A percentile compares a stretch with the other conserved stretches of the same genome.
phyloP scores from a whole-genome alignment of 441 rosid genomes.

The Arabidopsis hybrid region DNA sequence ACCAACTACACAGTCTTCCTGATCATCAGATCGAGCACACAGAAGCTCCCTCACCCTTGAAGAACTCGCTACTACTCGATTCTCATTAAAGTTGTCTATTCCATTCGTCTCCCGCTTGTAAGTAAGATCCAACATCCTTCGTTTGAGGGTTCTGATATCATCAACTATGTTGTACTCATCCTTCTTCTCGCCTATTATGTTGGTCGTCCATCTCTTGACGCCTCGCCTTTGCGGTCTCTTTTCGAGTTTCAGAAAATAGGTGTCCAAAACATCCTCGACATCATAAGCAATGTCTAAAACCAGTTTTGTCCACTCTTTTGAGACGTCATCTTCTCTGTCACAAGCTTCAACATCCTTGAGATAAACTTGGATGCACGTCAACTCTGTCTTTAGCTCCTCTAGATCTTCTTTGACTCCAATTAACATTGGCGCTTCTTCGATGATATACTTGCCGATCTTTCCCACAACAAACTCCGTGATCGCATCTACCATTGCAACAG shows the following conservation, averaged over 20 bases:
- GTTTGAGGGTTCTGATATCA: constrained; percentile 17
- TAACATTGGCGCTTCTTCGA: constrained; percentile 27
- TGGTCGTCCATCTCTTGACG: neutral
- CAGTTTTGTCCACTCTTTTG: constrained; percentile 11
- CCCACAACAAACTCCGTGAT: neutral
- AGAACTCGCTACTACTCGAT: neutral
- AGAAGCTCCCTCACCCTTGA: constrained; percentile 21
- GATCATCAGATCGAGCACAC: neutral
- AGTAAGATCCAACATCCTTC: constrained; percentile 19
- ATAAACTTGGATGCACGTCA: constrained; percentile 35
- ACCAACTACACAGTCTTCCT: constrained; percentile 13
- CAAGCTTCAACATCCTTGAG: constrained; percentile 36
- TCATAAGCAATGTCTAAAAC: constrained; percentile 8
- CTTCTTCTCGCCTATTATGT: neutral
- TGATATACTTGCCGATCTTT: constrained; percentile 17
- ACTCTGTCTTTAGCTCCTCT: constrained; percentile 21
- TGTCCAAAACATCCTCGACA: constrained; percentile 21
- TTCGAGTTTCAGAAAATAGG: neutral
- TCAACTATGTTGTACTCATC: neutral
- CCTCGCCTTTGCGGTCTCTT: constrained; percentile 22
- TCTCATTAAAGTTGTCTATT: neutral
- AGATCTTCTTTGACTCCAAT: constrained; percentile 23
- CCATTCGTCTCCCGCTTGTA: constrained; percentile 19
- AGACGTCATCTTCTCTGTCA: constrained; percentile 7
- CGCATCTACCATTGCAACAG: constrained; percentile 15